Evolutionary conservation across 768 basidiomycete species (phyloP), one percentile per base, ranked within the genome.

Genomic region (Mycena chlorophos): DNA sequence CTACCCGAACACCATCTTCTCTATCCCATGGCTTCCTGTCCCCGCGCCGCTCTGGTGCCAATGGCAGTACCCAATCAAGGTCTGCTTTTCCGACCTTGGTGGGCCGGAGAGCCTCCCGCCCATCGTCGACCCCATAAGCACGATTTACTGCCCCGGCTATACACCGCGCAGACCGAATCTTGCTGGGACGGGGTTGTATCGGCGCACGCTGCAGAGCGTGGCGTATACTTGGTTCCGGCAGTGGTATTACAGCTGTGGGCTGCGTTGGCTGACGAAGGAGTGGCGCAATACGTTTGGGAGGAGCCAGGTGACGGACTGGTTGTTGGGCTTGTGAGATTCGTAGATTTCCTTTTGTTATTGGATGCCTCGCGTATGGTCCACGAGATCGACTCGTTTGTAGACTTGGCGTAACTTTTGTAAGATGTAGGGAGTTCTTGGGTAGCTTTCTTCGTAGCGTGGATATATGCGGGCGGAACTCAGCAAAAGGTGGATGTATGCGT

Each of bases 201-300:
- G 25, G 39, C 54, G 54, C 23, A 55, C 54, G 13, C 50, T 25
- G 47, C 47, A 38, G 19, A 49, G 38, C 14, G 54, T 42, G 17
- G 48, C 39, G 14, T 55, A 55, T 48, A 55, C 54, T 20, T 13
- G 39, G 28, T 55, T 55, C 26, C 37, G 54, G 4, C 23, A 23
- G 49, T 55, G 42, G 22, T 55, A 55, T 30, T 55, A 55, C 40
- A 55, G 54, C 48, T 40, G 19, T 28, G 38, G 37, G 49, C 30
- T 55, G 54, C 54, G 54, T 10, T 55, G 54, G 54, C 30, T 55
- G 48, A 55, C 54, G 5, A 49, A 50, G 54, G 40, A 55, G 54
- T 49, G 31, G 22, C 37, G 54, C n/a, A 23, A 55, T 42, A 3
- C 5, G 17, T 55, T 55, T 25, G 54, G 54, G 14, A 14, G 12